Conservation (phyloP, 2,329 filamentous ascomycete species). For the Pseudocercospora fuligena region DNA sequence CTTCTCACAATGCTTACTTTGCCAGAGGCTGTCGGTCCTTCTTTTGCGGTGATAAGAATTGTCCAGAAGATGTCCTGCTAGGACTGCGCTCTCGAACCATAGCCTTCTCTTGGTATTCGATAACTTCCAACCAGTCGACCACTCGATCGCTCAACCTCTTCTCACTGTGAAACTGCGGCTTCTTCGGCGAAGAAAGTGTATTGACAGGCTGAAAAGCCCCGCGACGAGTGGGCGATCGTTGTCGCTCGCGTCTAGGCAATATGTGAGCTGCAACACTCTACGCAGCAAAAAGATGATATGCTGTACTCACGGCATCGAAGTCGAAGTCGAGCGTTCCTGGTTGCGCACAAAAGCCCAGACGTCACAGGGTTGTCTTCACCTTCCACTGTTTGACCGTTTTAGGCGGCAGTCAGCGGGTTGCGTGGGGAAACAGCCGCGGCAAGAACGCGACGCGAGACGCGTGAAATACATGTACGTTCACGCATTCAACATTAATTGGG, state of each 20-base stretch:
- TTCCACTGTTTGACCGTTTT: background rate
- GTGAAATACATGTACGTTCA: background rate
- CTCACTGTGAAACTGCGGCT: slow-evolving; percentile 22
- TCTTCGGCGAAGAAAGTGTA: slow-evolving; percentile 29
- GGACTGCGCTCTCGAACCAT: slow-evolving; percentile 35
- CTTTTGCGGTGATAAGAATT: slow-evolving; percentile 31
- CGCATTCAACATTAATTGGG: no score
- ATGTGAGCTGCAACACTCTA: background rate
- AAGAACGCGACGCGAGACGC: background rate
- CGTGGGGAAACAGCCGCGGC: background rate
- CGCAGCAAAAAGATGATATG: background rate
- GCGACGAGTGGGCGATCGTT: slow-evolving; percentile 16
- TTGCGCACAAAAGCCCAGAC: background rate
- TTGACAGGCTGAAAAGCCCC: slow-evolving; percentile 28
- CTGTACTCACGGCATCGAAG: background rate
- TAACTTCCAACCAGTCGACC: slow-evolving; percentile 15
- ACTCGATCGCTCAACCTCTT: background rate
- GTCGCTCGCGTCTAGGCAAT: background rate
- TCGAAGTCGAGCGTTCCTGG: background rate
- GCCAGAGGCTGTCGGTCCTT: slow-evolving; percentile 32
- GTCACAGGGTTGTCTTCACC: background rate
- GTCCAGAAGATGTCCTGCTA: slow-evolving; percentile 28
- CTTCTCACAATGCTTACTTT: slow-evolving; percentile 25
- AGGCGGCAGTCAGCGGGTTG: background rate
- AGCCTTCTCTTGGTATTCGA: background rate